These are phyloP conservation scores for Starmera quercuum DNA, from an alignment of 805 yeast genomes.

Conservation along the genomic window DNA sequence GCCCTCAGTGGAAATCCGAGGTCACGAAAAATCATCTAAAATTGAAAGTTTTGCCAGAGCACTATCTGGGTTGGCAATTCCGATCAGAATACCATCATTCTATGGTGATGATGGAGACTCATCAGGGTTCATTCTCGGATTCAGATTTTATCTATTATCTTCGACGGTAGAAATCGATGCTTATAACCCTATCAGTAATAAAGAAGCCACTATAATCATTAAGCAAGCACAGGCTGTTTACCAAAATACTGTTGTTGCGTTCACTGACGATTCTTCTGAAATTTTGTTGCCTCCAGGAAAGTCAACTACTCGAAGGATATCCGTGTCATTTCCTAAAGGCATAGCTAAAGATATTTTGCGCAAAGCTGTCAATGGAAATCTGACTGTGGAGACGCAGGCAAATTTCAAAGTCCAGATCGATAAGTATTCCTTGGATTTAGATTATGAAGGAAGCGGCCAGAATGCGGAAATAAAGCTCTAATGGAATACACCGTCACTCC, in stretches of 20 bases:
- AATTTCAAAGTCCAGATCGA: slow-evolving; percentile 32
- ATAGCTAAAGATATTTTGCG: slow-evolving; percentile 41
- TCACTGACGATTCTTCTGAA: slow-evolving; percentile 31
- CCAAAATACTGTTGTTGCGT: slow-evolving; percentile 39
- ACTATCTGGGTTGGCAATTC: slow-evolving; percentile 18
- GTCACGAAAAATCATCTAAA: slow-evolving; percentile 19
- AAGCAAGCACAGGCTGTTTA: slow-evolving; percentile 40
- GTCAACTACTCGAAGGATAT: slow-evolving; percentile 40
- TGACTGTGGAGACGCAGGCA: slow-evolving; percentile 40
- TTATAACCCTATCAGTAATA: slow-evolving; percentile 45
- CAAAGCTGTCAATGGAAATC: slow-evolving; percentile 42
- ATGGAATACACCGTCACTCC: slow-evolving; percentile 6
- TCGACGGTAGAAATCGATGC: slow-evolving; percentile 48
- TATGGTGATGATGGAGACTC: slow-evolving; percentile 6
- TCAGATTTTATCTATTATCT: slow-evolving; percentile 46
- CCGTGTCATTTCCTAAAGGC: slow-evolving; percentile 36
- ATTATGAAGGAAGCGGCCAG: slow-evolving; percentile 38
- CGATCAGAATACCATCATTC: slow-evolving; percentile 22
- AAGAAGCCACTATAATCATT: slow-evolving; percentile 34
- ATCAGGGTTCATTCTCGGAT: slow-evolving; percentile 36
- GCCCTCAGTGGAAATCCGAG: slow-evolving; percentile 23
- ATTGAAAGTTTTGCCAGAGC: slow-evolving; percentile 18
- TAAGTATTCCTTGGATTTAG: slow-evolving; percentile 30
- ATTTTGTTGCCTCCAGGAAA: slow-evolving; percentile 45
- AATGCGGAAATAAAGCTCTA: slow-evolving; percentile 31